Evolutionary conservation across 31 red algal genomes (phyloP).

Genomic region (Pterothamnion heteromorphum): DNA sequence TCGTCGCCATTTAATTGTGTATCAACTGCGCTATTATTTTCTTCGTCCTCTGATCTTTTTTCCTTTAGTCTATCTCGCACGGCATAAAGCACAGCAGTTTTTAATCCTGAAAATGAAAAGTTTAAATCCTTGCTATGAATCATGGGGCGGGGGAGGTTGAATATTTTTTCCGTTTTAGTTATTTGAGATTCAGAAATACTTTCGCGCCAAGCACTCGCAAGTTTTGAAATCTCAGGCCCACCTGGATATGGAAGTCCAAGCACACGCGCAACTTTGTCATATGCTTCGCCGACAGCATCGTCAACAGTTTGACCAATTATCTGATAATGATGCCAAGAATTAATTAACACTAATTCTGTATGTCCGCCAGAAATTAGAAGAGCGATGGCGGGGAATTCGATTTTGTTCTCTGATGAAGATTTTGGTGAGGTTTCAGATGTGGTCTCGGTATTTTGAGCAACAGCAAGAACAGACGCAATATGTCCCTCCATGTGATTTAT

Average conservation of each 20-base stretch:
- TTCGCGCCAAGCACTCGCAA: too few relatives aligned
- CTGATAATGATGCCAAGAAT: conserved; percentile 60
- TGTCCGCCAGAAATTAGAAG: conserved; percentile 89
- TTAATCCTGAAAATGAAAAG: conserved; percentile 95
- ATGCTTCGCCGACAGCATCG: conserved; percentile 94
- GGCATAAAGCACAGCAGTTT: conserved; percentile 46
- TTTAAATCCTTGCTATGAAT: conserved; percentile 66
- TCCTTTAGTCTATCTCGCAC: too few relatives aligned
- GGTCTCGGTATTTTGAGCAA: too few relatives aligned
- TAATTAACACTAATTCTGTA: conserved; percentile 63
- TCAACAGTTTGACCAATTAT: conserved; percentile 91
- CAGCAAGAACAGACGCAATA: too few relatives aligned
- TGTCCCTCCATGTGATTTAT: conserved; percentile 12
- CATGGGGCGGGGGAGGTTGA: conserved; percentile 82
- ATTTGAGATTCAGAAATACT: too few relatives aligned
- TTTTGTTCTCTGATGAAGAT: too few relatives aligned
- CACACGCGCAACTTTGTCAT: conserved; percentile 85
- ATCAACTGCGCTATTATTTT: too few relatives aligned
- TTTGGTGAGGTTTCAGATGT: too few relatives aligned
- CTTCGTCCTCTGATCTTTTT: not conserved
- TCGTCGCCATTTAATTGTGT: too few relatives aligned
- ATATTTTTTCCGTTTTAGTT: too few relatives aligned
- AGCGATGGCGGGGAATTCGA: conserved; percentile 69
- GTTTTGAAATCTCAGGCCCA: conserved; percentile 66
- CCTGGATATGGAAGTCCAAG: conserved; percentile 74